Evolutionary conservation across 345 rosid genomes (phyloP).

Genomic region (Eutrema yunnanense): DNA sequence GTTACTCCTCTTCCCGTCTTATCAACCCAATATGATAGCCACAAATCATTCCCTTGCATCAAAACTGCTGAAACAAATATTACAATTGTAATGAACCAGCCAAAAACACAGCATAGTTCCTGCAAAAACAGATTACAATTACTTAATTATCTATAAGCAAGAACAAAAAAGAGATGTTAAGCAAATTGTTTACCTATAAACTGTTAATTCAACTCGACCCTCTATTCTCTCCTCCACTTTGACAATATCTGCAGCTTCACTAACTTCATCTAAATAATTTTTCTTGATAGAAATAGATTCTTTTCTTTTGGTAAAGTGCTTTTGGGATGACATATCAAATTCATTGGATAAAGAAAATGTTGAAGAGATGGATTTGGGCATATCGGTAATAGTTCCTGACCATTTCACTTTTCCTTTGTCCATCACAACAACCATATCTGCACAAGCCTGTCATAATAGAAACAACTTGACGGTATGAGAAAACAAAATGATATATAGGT

Average conservation of each 20-base stretch:
- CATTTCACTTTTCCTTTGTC: constrained; percentile 68
- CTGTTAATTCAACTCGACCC: constrained; percentile 68
- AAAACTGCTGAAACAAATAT: constrained; percentile 66
- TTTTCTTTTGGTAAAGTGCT: constrained; percentile 24
- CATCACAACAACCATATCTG: constrained; percentile 72
- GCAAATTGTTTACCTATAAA: constrained; percentile 56
- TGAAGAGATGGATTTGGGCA: constrained; percentile 44
- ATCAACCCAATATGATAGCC: constrained; percentile 95
- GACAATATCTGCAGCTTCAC: constrained; percentile 45
- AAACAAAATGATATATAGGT: background rate
- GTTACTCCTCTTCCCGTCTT: constrained; percentile 44
- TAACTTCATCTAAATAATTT: constrained; percentile 27
- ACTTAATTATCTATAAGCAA: background rate
- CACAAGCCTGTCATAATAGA: constrained; percentile 53
- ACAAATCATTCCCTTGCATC: constrained; percentile 96
- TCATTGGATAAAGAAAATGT: constrained; percentile 40
- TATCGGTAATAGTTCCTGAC: constrained; percentile 64
- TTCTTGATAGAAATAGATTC: constrained; percentile 20
- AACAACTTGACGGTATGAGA: background rate
- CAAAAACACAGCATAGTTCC: constrained; percentile 75
- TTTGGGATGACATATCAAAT: constrained; percentile 34
- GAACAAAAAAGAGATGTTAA: background rate
- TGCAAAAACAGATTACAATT: constrained; percentile 29
- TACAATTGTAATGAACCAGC: constrained; percentile 59
- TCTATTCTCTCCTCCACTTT: constrained; percentile 72